phyloP scores from a whole-genome alignment of 371 early-diverging fungal genomes.

The Mucor saturninus region DNA sequence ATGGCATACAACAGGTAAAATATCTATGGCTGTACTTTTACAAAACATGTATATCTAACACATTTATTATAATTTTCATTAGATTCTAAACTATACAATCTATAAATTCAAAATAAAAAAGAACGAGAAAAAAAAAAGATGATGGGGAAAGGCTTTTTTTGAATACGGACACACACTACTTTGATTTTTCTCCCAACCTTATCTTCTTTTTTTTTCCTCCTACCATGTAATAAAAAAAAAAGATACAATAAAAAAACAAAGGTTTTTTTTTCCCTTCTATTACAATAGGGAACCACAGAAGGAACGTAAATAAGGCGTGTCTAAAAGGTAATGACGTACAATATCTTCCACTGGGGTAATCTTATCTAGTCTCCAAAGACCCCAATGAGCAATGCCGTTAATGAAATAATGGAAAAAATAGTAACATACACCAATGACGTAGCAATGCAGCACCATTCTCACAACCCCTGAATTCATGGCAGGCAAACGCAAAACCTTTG shows the following conservation, averaged over 20 bases:
- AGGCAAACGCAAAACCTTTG: background rate
- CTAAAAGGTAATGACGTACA: background rate
- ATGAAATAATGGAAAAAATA: slow-evolving; percentile 33
- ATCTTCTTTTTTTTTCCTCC: background rate
- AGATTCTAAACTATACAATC: slow-evolving; percentile 28
- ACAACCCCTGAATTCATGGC: background rate
- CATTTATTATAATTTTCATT: slow-evolving; percentile 2
- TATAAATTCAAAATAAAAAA: slow-evolving; percentile 2
- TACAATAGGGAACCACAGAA: slow-evolving; percentile 13
- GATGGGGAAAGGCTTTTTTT: background rate
- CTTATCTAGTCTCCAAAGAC: slow-evolving; percentile 21
- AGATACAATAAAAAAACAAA: background rate
- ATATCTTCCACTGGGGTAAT: slow-evolving; percentile 9
- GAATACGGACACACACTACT: background rate
- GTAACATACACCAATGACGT: slow-evolving; percentile 32
- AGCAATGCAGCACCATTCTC: slow-evolving; percentile 21
- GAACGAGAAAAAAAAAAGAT: slow-evolving; percentile 6
- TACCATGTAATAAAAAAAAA: slow-evolving; percentile 17
- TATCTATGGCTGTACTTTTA: background rate
- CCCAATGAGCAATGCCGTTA: slow-evolving; percentile 39
- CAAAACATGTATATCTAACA: background rate
- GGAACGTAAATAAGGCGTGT: slow-evolving; percentile 5
- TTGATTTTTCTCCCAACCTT: background rate
- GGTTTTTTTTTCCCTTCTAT: background rate
- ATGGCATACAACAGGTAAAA: slow-evolving; percentile 72